Percentiles rank a stretch among this genome's conserved stretches.
Evolutionary conservation across 1,139 yeast species (phyloP).

Genomic region (Yamadazyma triangularis): DNA sequence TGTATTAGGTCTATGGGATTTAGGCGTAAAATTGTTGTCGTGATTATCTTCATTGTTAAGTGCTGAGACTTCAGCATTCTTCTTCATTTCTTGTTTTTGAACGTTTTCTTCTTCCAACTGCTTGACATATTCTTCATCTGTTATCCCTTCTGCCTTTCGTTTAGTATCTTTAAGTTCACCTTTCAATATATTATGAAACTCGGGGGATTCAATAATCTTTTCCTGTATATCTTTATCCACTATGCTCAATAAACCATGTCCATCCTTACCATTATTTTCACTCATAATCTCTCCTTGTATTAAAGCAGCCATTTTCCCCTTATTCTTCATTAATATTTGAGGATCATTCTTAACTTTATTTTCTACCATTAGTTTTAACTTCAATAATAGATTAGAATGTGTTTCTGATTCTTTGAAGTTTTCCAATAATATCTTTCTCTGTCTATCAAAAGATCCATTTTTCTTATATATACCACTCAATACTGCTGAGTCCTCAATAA

Average conservation of each 20-base stretch:
- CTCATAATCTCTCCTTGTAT: slow-evolving; percentile 47
- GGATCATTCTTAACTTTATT: slow-evolving; percentile 48
- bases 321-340: slow-evolving; percentile 42
- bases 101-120: slow-evolving; percentile 7
- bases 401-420: slow-evolving; percentile 43
- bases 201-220: slow-evolving; percentile 41
- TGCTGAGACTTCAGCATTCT: no score
- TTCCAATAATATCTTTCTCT: slow-evolving; percentile 39
- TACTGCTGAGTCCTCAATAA: slow-evolving; percentile 42
- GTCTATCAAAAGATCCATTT: slow-evolving; percentile 47
- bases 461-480: slow-evolving; percentile 44
- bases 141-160: slow-evolving; percentile 30
- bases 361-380: slow-evolving; percentile 43
- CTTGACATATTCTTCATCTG: slow-evolving; percentile 36
- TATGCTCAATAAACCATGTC: slow-evolving; percentile 25
- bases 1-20: no score
- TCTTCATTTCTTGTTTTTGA: no score
- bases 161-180: slow-evolving; percentile 33
- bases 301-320: slow-evolving; percentile 50
- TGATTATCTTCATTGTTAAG: no score
- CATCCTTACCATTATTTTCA: slow-evolving; percentile 6
- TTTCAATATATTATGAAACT: slow-evolving; percentile 31
- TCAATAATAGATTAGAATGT: slow-evolving; percentile 35
- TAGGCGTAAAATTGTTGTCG: no score
- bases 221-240: slow-evolving; percentile 47